phyloP scores from a whole-genome alignment of 176 grass and related monocot genomes.

The Hordeum marinum region DNA sequence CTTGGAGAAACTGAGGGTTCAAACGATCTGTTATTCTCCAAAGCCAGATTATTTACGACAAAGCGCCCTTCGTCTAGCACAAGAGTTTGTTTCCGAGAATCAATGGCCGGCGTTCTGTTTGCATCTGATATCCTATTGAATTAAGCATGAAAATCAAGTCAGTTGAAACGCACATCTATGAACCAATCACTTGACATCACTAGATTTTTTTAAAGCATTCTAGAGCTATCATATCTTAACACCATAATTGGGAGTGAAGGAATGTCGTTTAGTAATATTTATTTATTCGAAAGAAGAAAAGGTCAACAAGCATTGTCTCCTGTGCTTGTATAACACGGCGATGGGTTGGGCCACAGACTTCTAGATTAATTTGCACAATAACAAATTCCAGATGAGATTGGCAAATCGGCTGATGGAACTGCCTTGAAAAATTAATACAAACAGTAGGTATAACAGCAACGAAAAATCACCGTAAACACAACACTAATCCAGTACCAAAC shows the following conservation, averaged over 20 bases:
- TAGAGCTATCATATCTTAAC: conserved; percentile 18
- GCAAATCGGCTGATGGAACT: neutral
- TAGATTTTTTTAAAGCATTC: neutral
- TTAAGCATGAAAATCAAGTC: conserved; percentile 1
- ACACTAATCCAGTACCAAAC: neutral
- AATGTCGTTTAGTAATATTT: neutral
- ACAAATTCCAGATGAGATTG: neutral
- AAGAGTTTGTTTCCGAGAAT: conserved; percentile 36
- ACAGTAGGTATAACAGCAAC: neutral
- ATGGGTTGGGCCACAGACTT: neutral
- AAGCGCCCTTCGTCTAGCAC: conserved; percentile 18
- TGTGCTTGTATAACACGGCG: neutral
- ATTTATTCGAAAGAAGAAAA: conserved; percentile 3
- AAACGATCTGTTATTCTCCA: conserved; percentile 31
- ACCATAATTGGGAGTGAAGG: conserved; percentile 4
- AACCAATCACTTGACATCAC: neutral
- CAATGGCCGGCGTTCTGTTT: conserved; percentile 20
- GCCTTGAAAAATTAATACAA: neutral
- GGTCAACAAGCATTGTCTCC: conserved; percentile 2
- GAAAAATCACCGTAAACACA: neutral
- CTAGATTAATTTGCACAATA: neutral
- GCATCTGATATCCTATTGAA: conserved; percentile 31
- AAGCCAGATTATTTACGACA: conserved; percentile 33
- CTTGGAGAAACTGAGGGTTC: conserved; percentile 42
- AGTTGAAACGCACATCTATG: conserved; percentile 3